phyloP scores from a whole-genome alignment of 352 stramenopile genomes.

The Phytophthora sojae region DNA sequence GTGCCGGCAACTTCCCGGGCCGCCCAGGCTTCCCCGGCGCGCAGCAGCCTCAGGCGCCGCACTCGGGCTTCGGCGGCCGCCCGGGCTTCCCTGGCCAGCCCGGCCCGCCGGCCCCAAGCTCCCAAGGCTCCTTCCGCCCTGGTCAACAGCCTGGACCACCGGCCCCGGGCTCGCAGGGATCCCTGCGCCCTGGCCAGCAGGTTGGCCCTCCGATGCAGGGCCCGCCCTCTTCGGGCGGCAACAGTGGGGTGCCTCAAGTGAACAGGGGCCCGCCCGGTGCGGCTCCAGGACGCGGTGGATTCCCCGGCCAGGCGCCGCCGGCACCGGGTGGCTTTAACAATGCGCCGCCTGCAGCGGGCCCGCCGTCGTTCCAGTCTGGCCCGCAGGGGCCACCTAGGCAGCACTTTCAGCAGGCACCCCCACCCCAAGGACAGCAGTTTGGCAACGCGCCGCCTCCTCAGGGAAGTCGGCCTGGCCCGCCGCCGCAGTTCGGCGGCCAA shows the following conservation, averaged over 20 bases:
- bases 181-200: conserved; percentile 25
- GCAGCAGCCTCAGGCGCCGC: conserved; percentile 39
- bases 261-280: conserved; percentile 20
- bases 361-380: conserved; percentile 30
- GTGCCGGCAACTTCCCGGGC: conserved; percentile 33
- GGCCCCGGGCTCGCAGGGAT: conserved; percentile 25
- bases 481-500: conserved; percentile 19
- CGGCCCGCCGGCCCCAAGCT: conserved; percentile 19
- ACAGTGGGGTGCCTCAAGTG: no score
- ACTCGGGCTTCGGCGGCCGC: conserved; percentile 33
- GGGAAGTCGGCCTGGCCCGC: conserved; percentile 5
- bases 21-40: conserved; percentile 23
- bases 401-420: conserved; percentile 38
- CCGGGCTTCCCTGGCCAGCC: conserved; percentile 29
- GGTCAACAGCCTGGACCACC: conserved; percentile 18
- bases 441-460: conserved; percentile 25
- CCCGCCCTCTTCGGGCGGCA: no score
- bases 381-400: conserved; percentile 21
- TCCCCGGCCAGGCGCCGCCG: conserved; percentile 21
- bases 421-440: conserved; percentile 24
- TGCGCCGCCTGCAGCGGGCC: conserved; percentile 11
- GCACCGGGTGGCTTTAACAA: conserved; percentile 26
- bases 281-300: conserved; percentile 20
- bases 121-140: conserved; percentile 29
- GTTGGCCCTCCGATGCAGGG: neutral